Evolutionary conservation across 2,329 filamentous ascomycete species (phyloP).

Genomic region (Gliomastix tumulicola): DNA sequence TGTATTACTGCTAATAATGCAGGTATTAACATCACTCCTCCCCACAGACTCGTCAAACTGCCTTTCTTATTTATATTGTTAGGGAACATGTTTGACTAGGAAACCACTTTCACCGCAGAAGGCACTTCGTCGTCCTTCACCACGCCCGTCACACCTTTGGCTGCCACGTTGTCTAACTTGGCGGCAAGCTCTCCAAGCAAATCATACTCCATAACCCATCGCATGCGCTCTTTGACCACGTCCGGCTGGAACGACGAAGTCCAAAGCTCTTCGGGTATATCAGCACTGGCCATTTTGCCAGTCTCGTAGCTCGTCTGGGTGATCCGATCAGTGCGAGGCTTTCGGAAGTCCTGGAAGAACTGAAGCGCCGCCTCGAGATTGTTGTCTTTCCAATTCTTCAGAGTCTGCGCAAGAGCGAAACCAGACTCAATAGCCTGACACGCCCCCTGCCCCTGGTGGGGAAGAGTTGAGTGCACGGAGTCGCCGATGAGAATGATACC

Average conservation of each 20-base stretch:
- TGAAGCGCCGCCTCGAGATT: constrained; percentile 19
- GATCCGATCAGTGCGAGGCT: constrained; percentile 24
- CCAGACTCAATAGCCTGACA: constrained; percentile 25
- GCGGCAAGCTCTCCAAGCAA: constrained; percentile 17
- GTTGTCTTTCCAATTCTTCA: constrained; percentile 18
- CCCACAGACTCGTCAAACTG: too few relatives aligned
- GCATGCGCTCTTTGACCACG: constrained; percentile 20
- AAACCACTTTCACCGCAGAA: too few relatives aligned
- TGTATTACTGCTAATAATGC: too few relatives aligned
- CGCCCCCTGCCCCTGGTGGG: constrained; percentile 24
- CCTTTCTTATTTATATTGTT: too few relatives aligned
- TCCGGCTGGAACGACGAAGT: constrained; percentile 16
- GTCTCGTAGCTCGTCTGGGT: constrained; percentile 23
- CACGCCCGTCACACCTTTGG: too few relatives aligned
- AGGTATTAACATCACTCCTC: too few relatives aligned
- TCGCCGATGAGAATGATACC: constrained; percentile 22
- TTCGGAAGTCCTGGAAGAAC: constrained; percentile 24
- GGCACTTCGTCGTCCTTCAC: too few relatives aligned
- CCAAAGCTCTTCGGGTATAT: constrained; percentile 18
- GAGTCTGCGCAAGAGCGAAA: constrained; percentile 19
- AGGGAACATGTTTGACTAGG: too few relatives aligned
- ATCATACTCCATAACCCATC: constrained; percentile 26
- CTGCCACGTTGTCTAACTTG: too few relatives aligned
- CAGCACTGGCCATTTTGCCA: constrained; percentile 24
- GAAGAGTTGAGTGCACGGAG: constrained; percentile 23